Evolutionary conservation across 139 green algal species (phyloP).

Genomic region (Chlamydomonas eustigma): DNA sequence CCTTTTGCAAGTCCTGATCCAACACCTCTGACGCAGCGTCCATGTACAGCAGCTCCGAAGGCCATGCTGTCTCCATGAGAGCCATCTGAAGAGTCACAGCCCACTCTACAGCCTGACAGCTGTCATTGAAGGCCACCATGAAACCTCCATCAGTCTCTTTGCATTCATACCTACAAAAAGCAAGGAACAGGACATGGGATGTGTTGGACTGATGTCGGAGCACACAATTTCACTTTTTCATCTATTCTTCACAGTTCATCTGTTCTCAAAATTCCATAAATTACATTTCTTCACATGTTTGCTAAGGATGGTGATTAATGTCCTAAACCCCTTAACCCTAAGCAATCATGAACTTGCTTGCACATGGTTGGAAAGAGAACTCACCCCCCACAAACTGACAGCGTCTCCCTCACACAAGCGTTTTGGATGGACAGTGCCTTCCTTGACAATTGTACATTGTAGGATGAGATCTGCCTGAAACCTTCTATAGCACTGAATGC

Average conservation of each 20-base stretch:
- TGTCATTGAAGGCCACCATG: conserved; percentile 25
- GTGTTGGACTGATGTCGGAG: too few relatives aligned
- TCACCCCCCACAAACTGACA: conserved; percentile 30
- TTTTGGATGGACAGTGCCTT: conserved; percentile 33
- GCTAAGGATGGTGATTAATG: too few relatives aligned
- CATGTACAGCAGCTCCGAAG: conserved; percentile 17
- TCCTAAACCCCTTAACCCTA: too few relatives aligned
- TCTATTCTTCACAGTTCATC: too few relatives aligned
- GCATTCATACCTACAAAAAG: conserved; percentile 47
- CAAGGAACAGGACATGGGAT: too few relatives aligned
- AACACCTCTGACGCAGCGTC: conserved; percentile 22
- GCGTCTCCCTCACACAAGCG: conserved; percentile 40
- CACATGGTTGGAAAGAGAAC: too few relatives aligned
- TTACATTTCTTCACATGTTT: too few relatives aligned
- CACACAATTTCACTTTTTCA: too few relatives aligned
- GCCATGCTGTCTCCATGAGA: conserved; percentile 37
- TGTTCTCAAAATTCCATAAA: too few relatives aligned
- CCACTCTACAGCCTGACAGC: conserved; percentile 12
- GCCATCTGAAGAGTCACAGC: conserved; percentile 27
- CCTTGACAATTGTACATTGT: neutral
- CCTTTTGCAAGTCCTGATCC: conserved; percentile 13
- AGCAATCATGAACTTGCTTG: too few relatives aligned
- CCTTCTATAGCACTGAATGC: conserved; percentile 38
- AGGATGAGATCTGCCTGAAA: conserved; percentile 26
- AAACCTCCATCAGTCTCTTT: conserved; percentile 51